Evolutionary conservation across 257 asterid species (phyloP).

Genomic region (Nicotiana benthamiana): DNA sequence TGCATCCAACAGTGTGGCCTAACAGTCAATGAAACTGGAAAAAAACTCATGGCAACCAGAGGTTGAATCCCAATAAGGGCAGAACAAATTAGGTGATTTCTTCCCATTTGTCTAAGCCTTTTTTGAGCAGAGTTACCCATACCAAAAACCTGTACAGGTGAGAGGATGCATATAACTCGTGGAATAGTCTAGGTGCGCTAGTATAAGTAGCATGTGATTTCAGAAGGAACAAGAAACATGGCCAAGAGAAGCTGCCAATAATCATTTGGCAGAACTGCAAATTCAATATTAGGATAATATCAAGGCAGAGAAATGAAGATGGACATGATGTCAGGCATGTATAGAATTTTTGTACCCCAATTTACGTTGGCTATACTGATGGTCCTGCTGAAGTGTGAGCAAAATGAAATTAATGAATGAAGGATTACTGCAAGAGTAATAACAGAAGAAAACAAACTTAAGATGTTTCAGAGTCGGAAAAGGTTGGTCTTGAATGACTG

Average conservation of each 20-base stretch:
- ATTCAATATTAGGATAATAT: background rate
- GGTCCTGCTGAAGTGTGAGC: background rate
- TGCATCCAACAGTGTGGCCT: background rate
- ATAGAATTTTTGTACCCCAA: background rate
- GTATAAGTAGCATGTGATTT: background rate
- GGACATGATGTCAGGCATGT: background rate
- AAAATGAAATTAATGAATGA: background rate
- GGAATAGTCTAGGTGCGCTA: background rate
- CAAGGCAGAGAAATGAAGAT: background rate
- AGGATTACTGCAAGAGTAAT: background rate
- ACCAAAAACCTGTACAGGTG: background rate
- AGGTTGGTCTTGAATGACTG: background rate
- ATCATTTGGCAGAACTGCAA: background rate
- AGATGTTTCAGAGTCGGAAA: background rate
- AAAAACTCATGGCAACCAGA: background rate
- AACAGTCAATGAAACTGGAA: background rate
- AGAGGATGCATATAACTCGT: background rate
- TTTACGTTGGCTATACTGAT: background rate
- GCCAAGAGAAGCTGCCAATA: background rate
- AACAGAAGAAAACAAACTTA: background rate
- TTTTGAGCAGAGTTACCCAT: background rate
- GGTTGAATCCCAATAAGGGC: background rate
- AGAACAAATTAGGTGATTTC: background rate
- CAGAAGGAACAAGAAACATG: background rate
- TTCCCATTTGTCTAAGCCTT: background rate